Evolutionary conservation across 2,329 filamentous ascomycete species (phyloP).

Genomic region (Diplodia scrobiculata): DNA sequence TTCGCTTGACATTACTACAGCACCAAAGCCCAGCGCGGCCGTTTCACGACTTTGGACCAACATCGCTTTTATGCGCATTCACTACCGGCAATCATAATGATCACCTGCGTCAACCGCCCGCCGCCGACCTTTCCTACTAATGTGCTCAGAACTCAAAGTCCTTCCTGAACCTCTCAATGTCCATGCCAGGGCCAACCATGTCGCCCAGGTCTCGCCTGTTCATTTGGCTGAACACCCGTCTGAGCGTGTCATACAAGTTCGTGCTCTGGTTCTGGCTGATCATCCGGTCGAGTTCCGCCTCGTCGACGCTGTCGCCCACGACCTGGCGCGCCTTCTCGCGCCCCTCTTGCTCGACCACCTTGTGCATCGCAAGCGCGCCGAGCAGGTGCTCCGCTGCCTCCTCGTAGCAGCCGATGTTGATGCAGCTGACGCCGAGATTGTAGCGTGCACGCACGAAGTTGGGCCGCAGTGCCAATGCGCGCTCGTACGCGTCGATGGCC

Average conservation of each 20-base stretch:
- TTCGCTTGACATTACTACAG: slow-evolving; percentile 3
- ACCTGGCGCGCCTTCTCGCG: slow-evolving; percentile 82
- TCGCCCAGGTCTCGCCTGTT: slow-evolving; percentile 83
- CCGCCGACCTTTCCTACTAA: neutral
- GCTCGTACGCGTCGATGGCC: slow-evolving; percentile 94
- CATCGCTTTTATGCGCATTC: too few species aligned
- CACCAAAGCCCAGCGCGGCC: neutral
- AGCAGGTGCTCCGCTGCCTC: slow-evolving; percentile 92
- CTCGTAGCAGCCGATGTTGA: slow-evolving; percentile 93
- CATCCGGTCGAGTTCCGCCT: slow-evolving; percentile 81
- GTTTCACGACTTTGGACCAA: slow-evolving; percentile 7
- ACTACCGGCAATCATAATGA: neutral
- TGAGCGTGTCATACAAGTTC: slow-evolving; percentile 91
- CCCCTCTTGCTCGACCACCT: slow-evolving; percentile 83
- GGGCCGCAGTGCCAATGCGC: slow-evolving; percentile 82
- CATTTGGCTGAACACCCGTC: slow-evolving; percentile 97
- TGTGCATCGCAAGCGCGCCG: slow-evolving; percentile 92
- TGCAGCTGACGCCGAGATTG: slow-evolving; percentile 93
- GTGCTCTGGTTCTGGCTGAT: slow-evolving; percentile 94
- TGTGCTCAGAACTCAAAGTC: slow-evolving; percentile 79
- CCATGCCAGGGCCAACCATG: slow-evolving; percentile 83
- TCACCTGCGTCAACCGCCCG: neutral
- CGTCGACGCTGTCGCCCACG: slow-evolving; percentile 61
- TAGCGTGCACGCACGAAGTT: slow-evolving; percentile 98
- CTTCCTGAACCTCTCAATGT: slow-evolving; percentile 82